phyloP scores from a whole-genome alignment of 306 rosid species.

The Sindora glabra region DNA sequence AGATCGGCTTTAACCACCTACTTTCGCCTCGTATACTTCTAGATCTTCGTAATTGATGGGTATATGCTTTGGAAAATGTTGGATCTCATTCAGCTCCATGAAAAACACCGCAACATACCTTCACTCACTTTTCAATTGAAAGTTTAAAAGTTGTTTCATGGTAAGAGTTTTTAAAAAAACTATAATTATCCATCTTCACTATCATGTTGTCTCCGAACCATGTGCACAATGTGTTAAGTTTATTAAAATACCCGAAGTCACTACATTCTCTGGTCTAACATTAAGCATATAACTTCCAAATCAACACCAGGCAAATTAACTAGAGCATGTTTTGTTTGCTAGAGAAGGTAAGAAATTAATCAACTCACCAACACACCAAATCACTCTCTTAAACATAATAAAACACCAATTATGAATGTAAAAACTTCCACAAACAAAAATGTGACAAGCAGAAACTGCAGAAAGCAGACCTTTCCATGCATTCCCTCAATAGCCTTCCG shows the following conservation, averaged over 20 bases:
- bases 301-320: neutral
- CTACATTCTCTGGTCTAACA: neutral
- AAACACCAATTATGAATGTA: neutral
- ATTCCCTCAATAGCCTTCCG: constrained; percentile 78
- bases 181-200: neutral
- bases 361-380: neutral
- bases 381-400: neutral
- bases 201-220: neutral
- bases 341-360: neutral
- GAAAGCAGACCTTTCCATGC: constrained; percentile 79
- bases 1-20: too few species aligned
- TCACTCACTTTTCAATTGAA: neutral
- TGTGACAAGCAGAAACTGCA: neutral
- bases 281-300: neutral
- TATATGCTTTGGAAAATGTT: neutral
- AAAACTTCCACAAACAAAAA: neutral
- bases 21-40: too few species aligned
- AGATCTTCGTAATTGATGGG: neutral
- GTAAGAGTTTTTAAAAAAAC: neutral
- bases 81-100: neutral
- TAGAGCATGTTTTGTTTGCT: neutral
- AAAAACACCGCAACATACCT: neutral
- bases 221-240: neutral
- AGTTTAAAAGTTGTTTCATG: neutral
- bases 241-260: neutral